Percentiles rank a stretch among this genome's conserved stretches.
These are phyloP conservation scores for Umbelopsis sp. DNA, from an alignment of 192 early-diverging fungal genomes.

Conservation along the genomic window DNA sequence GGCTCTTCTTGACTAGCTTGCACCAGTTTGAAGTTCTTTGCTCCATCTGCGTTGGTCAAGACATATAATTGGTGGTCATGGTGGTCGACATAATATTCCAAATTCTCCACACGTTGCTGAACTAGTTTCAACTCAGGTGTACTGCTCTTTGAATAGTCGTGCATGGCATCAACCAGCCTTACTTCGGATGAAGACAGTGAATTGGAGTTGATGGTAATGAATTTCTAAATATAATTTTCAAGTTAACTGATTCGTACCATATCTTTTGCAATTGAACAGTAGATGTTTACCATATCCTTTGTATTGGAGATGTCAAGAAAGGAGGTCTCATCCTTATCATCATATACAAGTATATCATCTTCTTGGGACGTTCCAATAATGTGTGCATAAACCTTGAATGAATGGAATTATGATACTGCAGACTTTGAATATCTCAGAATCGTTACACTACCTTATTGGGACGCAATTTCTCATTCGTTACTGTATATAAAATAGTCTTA, in stretches of 20 bases:
- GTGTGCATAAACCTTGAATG: slow-evolving; percentile 54
- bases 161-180: slow-evolving; percentile 53
- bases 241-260: not conserved
- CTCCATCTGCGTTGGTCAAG: slow-evolving; percentile 53
- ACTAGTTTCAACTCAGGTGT: slow-evolving; percentile 50
- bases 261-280: not conserved
- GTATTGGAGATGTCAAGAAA: slow-evolving; percentile 80
- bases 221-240: slow-evolving; percentile 33
- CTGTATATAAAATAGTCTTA: slow-evolving; percentile 67
- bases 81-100: slow-evolving; percentile 82
- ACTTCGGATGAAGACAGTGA: slow-evolving; percentile 74
- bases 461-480: slow-evolving; percentile 68
- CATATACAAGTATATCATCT: slow-evolving; percentile 61
- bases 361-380: slow-evolving; percentile 48
- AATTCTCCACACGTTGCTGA: slow-evolving; percentile 54
- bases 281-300: slow-evolving; percentile 59
- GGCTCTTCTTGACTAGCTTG: slow-evolving; percentile 44
- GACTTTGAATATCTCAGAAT: too few relatives aligned
- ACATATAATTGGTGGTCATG: slow-evolving; percentile 59
- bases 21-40: slow-evolving; percentile 66
- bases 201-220: slow-evolving; percentile 70
- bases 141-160: slow-evolving; percentile 37
- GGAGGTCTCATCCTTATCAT: slow-evolving; percentile 63
- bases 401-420: not conserved
- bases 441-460: slow-evolving; percentile 55